These are phyloP conservation scores for Lichtheimia ornata DNA, from an alignment of 371 early-diverging fungal species.

Conservation along the genomic window DNA sequence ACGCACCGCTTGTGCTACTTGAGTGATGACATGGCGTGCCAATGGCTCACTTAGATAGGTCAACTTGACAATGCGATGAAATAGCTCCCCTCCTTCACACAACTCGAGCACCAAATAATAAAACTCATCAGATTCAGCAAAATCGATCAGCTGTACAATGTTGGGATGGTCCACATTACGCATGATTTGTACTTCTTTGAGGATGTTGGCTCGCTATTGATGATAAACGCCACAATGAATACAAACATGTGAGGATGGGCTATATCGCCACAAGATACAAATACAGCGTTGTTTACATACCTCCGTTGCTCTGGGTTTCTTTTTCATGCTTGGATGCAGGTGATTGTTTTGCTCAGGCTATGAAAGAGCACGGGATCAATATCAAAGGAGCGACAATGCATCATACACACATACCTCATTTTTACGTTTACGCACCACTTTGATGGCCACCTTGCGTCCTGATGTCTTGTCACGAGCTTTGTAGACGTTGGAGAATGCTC, in stretches of 20 bases:
- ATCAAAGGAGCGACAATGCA: no score
- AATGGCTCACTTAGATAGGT: conserved; percentile 80
- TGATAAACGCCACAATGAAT: conserved; percentile 8
- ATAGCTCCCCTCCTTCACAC: conserved; percentile 86
- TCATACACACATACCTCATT: conserved; percentile 4
- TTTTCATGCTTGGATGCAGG: conserved; percentile 44
- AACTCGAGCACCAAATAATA: conserved; percentile 87
- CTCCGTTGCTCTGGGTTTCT: conserved; percentile 48
- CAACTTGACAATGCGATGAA: conserved; percentile 78
- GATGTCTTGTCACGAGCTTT: conserved; percentile 61
- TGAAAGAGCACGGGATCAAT: not conserved
- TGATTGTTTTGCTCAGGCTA: conserved; percentile 25
- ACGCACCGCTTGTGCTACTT: conserved; percentile 87
- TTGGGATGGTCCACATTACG: conserved; percentile 79
- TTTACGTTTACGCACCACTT: conserved; percentile 74
- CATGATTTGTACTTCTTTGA: conserved; percentile 88
- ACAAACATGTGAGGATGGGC: not conserved
- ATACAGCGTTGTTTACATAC: conserved; percentile 15
- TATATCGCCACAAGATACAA: not conserved
- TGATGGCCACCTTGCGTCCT: conserved; percentile 75
- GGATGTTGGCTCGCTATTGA: conserved; percentile 70
- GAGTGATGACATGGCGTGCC: conserved; percentile 80
- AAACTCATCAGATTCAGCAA: conserved; percentile 60
- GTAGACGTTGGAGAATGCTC: conserved; percentile 86
- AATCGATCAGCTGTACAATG: conserved; percentile 72